These are phyloP conservation scores for Avicennia marina DNA, from an alignment of 257 asterid genomes.

Conservation along the genomic window DNA sequence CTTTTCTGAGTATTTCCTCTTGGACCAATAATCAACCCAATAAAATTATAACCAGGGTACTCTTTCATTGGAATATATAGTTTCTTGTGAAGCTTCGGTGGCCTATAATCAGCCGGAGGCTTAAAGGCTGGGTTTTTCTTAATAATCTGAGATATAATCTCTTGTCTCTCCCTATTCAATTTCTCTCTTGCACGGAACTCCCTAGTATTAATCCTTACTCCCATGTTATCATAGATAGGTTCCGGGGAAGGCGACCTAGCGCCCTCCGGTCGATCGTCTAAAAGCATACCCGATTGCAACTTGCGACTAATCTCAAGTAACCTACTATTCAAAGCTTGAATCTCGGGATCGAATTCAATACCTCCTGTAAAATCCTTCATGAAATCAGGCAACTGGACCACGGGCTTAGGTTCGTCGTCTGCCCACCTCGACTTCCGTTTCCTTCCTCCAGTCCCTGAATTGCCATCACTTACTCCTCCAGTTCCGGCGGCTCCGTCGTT, in stretches of 20 bases:
- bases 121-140: conserved; percentile 91
- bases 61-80: conserved; percentile 93
- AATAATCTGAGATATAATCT: conserved; percentile 75
- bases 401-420: conserved; percentile 79
- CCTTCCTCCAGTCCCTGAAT: conserved; percentile 52
- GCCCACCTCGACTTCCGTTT: conserved; percentile 97
- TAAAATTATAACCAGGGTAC: conserved; percentile 90
- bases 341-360: conserved; percentile 85
- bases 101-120: conserved; percentile 98
- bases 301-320: conserved; percentile 82
- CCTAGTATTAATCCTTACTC: conserved; percentile 85
- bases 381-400: conserved; percentile 79
- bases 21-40: conserved; percentile 89
- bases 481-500: conserved; percentile 37
- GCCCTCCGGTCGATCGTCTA: conserved; percentile 90
- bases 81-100: conserved; percentile 91
- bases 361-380: conserved; percentile 81
- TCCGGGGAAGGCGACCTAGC: conserved; percentile 97
- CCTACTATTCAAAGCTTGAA: conserved; percentile 79
- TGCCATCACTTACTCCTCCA: conserved; percentile 31
- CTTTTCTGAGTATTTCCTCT: conserved; percentile 97
- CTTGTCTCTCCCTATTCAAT: conserved; percentile 84
- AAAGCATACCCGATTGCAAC: conserved; percentile 78
- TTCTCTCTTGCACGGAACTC: conserved; percentile 92
- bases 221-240: conserved; percentile 86